Evolutionary conservation across 2,329 filamentous ascomycete genomes (phyloP).

Genomic region (Fusarium sp.): DNA sequence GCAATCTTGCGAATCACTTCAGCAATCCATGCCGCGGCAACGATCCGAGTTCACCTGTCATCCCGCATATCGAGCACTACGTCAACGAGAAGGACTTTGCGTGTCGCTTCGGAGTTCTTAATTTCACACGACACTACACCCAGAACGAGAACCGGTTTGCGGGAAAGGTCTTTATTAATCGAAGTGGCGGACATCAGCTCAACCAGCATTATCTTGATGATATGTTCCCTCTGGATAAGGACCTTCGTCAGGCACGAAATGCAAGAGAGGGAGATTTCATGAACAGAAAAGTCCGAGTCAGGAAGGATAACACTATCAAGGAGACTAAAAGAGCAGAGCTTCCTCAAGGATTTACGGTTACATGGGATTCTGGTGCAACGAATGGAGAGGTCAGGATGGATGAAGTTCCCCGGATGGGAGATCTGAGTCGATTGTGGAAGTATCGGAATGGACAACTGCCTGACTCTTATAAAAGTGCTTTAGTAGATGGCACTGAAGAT

Average conservation of each 20-base stretch:
- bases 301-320: slow-evolving; percentile 10
- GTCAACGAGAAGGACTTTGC: slow-evolving; percentile 29
- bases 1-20: slow-evolving; percentile 33
- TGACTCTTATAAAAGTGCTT: not conserved
- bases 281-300: slow-evolving; percentile 1
- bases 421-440: slow-evolving; percentile 22
- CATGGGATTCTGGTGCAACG: not conserved
- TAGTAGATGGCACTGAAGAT: not conserved
- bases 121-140: slow-evolving; percentile 5
- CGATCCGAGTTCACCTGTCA: not conserved
- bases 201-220: slow-evolving; percentile 34
- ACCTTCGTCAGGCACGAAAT: not conserved
- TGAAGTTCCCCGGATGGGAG: slow-evolving; percentile 10
- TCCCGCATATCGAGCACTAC: slow-evolving; percentile 29
- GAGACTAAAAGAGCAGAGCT: slow-evolving; percentile 7
- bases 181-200: slow-evolving; percentile 25
- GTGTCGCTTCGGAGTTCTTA: slow-evolving; percentile 15
- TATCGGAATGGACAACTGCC: slow-evolving; percentile 12
- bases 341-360: not conserved
- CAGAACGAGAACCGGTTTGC: slow-evolving; percentile 33
- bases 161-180: slow-evolving; percentile 28
- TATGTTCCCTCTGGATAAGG: slow-evolving; percentile 21
- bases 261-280: slow-evolving; percentile 12
- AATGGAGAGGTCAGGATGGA: not conserved
- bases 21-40: slow-evolving; percentile 23